A percentile compares a stretch with the other conserved stretches of the same genome.
Evolutionary conservation across 495 filamentous ascomycete species (phyloP).

Genomic region (Podospora sp.): DNA sequence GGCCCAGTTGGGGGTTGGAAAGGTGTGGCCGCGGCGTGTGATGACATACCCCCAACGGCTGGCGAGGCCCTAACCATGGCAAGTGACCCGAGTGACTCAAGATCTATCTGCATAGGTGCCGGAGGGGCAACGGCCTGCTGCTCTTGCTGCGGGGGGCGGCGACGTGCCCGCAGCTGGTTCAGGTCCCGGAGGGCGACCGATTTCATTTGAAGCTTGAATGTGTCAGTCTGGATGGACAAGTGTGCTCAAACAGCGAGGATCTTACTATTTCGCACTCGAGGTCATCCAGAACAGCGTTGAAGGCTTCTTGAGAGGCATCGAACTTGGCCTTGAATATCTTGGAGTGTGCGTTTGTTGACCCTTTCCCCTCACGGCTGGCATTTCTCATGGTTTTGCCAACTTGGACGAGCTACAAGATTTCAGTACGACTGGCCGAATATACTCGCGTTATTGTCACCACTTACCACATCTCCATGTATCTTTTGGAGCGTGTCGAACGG

Average conservation of each 20-base stretch:
- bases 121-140: slow-evolving; percentile 37
- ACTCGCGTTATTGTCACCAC: neutral
- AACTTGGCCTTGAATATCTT: slow-evolving; percentile 40
- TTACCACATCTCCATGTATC: slow-evolving; percentile 1
- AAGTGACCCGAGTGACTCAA: slow-evolving; percentile 24
- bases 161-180: slow-evolving; percentile 38
- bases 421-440: neutral
- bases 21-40: slow-evolving; percentile 8
- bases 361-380: slow-evolving; percentile 43
- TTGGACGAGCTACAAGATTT: slow-evolving; percentile 47
- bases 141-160: slow-evolving; percentile 23
- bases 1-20: slow-evolving; percentile 14
- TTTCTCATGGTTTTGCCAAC: slow-evolving; percentile 52
- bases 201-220: slow-evolving; percentile 44
- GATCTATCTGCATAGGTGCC: slow-evolving; percentile 40
- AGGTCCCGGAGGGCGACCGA: slow-evolving; percentile 48
- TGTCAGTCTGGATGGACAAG: slow-evolving; percentile 22
- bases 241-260: neutral
- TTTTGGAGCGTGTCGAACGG: slow-evolving; percentile 36
- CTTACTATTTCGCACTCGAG: slow-evolving; percentile 57
- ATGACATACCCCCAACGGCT: neutral
- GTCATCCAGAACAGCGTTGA: slow-evolving; percentile 55
- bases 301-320: slow-evolving; percentile 42
- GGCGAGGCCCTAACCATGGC: slow-evolving; percentile 19
- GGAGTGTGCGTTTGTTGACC: slow-evolving; percentile 31